Base-by-base conservation (phyloP, 75 land plant genomes). In the Sequoiadendron giganteum region DNA sequence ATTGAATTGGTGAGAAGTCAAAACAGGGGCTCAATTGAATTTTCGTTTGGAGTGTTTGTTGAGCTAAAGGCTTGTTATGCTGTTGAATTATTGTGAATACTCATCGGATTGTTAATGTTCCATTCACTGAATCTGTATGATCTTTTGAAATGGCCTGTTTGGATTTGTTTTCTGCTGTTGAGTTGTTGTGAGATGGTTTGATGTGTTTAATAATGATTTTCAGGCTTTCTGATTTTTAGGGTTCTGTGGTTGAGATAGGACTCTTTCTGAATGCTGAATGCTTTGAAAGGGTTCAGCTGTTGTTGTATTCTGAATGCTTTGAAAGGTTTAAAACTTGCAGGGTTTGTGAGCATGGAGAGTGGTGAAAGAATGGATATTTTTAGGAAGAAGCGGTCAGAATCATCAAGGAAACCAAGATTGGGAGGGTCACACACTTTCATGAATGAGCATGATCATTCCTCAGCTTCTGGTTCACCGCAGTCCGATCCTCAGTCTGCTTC, bases 351-450 rank as follows among this genome's bases (percentile, higher is more conserved):
- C 77, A 73, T 73, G 77, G 77, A 73, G 77, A 25, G 38, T 11
- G 77, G 34, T 10, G 77, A 73, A 34, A 73, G 38, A 34, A 13
- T 10, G 38, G 77, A 73, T 34, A 11, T 73, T 73, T 30, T 56
- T 49, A 85, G 65, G 65, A 85, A 85, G 86, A 54, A 32, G 52
- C 58, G 86, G 86, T 54, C 86, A 19, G 30, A n/a, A 36, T 52
- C 68, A 8, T 13, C 52, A 5, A 85, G 86, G 65, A 52, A 56
- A 38, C 86, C 86, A 5, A 55, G 86, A 56, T 34, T 54, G 38
- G 86, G 65, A 34, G 86, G 58, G 9, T 85, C 86, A 19, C 65
- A 85, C 52, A 34, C 86, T 0, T 38, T 85, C 36, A 18, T 85
- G 28, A 85, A 85, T 38, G 86, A 56, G 21, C 49, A 85, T 21